Evolutionary conservation across 1,139 yeast genomes (phyloP), one percentile per base, ranked within the genome.

Genomic region (Barnettozyma hawaiiensis): DNA sequence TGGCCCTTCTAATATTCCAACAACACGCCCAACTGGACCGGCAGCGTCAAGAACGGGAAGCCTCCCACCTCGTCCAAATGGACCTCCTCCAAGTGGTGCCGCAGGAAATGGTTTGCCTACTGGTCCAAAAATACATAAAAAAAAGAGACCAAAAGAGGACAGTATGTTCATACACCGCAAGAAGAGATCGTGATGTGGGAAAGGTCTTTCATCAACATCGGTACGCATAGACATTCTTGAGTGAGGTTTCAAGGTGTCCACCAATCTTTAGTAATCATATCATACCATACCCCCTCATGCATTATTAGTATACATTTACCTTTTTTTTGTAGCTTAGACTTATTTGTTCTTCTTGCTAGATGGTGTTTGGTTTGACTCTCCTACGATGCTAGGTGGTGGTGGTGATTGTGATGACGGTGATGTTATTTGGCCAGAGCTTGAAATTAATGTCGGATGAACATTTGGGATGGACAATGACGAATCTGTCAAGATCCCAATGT

Each of bases 11-110:
- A 24, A 24, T 12, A 24, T 4, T 3, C 14, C 7, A 4, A 6
- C 20, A 28, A 15, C 20, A 16, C 11, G 19, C 19, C 19, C 31
- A 14, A 7, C 27, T 15, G 37, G 21, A 6, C 43, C 37, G 5
- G 22, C 40, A 11, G 44, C 42, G 9, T 27, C 47, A 5, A 44
- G 45, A 40, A 39, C 41, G 18, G 49, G 49, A 9, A 44, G 37
- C 5, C 18, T 46, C 6, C 47, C 49, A 12, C 49, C 49, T 19
- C 42, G 36, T 22, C 39, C 41, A 7, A n/a, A 23, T 11, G 34
- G 36, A 5, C 22, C 24, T 15, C n/a, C n/a, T n/a, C n/a, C n/a
- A n/a, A 20, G n/a, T 14, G 23, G 23, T 16, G 16, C 5, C 22
- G 22, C 6, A 11, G 21, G 21, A 16, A n/a, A 23, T 15, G 29